Evolutionary conservation across 2,329 filamentous ascomycete species (phyloP), one percentile per base, ranked within the genome.

Genomic region (Diaporthe helianthi): DNA sequence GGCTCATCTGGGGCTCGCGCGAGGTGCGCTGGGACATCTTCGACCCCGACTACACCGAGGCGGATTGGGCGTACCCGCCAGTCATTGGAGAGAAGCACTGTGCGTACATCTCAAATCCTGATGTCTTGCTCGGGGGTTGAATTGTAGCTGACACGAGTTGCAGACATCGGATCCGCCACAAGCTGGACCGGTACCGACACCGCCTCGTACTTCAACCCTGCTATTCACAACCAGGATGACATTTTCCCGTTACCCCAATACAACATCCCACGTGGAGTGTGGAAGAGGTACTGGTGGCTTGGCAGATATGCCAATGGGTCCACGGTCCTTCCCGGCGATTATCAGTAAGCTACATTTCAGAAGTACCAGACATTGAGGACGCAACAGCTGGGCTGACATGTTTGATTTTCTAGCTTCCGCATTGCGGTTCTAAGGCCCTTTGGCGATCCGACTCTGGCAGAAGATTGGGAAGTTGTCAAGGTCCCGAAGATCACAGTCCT

Each of bases 21-120:
- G 73, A 77, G 67, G 44, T 77, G 4, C 73, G 75, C 1, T 77
- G 74, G 74, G 75, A 76, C 68, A 74, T 77, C 13, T 76, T 77
- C 67, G 69, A 73, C 3, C 58, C 52, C 22, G 63, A 72, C 22
- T 78, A 74, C 55, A 74, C 71, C 0, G 72, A 76, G 47, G 65
- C 71, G 4, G 72, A 76, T 13, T 78, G 76, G 76, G 60, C 55
- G 5, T 78, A 77, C 53, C 77, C 77, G 1, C 77, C 76, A 1
- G 74, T 75, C 6, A 46, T 72, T 15, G 77, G 77, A 3, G 38
- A 74, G 52, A 74, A 74, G 5, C 73, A 72, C 22, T 78, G 71
- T 65, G 31, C 52, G 55, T 60, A 22, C 4, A 38, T 0, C 4
- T 1, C 8, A 6, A 41, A 7, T 17, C 4, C 22, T 41, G 15